These are phyloP conservation scores for Monosporascus sp. DNA, from an alignment of 2,329 filamentous ascomycete species.

Conservation along the genomic window DNA sequence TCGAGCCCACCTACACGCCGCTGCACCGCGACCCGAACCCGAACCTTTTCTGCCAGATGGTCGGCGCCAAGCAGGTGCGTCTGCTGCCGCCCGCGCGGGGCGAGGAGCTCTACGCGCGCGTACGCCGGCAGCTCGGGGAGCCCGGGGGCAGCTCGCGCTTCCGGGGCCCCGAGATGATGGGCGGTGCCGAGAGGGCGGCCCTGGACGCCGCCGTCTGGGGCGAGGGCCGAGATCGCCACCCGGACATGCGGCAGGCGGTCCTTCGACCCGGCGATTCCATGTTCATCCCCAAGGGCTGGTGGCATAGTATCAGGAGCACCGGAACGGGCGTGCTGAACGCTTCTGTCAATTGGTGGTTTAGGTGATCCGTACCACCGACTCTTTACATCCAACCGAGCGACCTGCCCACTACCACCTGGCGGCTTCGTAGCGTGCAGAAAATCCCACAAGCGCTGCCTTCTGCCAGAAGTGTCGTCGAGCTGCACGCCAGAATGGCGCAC, in stretches of 20 bases:
- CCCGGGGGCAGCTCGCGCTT: constrained; percentile 42
- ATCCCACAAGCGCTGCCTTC: no score
- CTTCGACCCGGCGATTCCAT: constrained; percentile 64
- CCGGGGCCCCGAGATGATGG: constrained; percentile 87
- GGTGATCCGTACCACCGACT: constrained; percentile 34
- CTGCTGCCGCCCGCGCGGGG: constrained; percentile 63
- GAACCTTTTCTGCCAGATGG: constrained; percentile 83
- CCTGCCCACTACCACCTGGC: no score
- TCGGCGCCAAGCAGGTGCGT: constrained; percentile 66
- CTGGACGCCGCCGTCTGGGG: constrained; percentile 70
- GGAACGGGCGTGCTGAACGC: constrained; percentile 36
- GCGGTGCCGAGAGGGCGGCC: constrained; percentile 61
- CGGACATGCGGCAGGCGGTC: constrained; percentile 42
- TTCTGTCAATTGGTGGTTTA: constrained; percentile 75
- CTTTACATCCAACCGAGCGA: no score
- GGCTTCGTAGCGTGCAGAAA: no score
- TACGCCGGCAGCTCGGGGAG: constrained; percentile 36
- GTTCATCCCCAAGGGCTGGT: constrained; percentile 80
- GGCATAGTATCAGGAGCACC: constrained; percentile 72
- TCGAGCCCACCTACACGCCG: constrained; percentile 82
- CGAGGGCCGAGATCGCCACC: constrained; percentile 16
- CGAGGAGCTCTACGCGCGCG: constrained; percentile 52
- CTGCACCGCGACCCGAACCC: constrained; percentile 91
- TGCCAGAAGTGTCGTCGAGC: no score
- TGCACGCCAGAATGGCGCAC: no score